Base-by-base conservation (phyloP, 176 grass and related monocot genomes). In the Avena eriantha region DNA sequence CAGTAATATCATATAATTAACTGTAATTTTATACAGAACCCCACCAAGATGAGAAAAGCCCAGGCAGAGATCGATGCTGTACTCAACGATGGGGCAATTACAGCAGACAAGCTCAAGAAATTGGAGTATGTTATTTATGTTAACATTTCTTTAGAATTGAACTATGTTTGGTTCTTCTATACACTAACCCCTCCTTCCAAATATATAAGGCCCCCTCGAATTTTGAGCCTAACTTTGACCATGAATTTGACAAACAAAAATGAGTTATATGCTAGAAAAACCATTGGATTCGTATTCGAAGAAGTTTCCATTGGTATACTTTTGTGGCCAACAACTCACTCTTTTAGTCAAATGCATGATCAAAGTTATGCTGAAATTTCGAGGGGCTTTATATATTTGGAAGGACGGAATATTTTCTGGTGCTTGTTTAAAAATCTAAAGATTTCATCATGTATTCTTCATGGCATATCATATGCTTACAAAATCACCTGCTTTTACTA, bases 41-140 rank as follows among this genome's bases (percentile, higher is more conserved):
- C 96, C 63, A 79, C 84, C 72, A 98, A 91, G 88, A 98, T 98
- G 96, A 98, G 65, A 87, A 98, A 94, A 87, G 93, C 96, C 29
- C 96, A 98, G 86, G 76, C 73, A 65, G 96, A 98, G 85, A 82
- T 98, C 84, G 96, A 98, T 93, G 94, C 82, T 86, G 84, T 94
- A 57, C 93, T 98, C 35, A 59, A 26, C 7, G 61, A 78, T 75
- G 92, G 79, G 50, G 69, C 80, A 81, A 90, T 94, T 73, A 96
- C 90, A 13, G 77, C 89, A 1, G 93, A 96, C 72, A 84, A 77
- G 33, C 88, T 98, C 63, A 94, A 83, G 81, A 90, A 92, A 85
- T 73, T 96, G 73, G 86, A 96, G 93, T 98, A 94, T 59, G 90
- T 82, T 84, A 87, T 65, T 86, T 59, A 57, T 87, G 51, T 41